Percentiles rank a stretch among this genome's conserved stretches.
Evolutionary conservation across 2,329 filamentous ascomycete genomes (phyloP).

Genomic region (Fusarium poae): DNA sequence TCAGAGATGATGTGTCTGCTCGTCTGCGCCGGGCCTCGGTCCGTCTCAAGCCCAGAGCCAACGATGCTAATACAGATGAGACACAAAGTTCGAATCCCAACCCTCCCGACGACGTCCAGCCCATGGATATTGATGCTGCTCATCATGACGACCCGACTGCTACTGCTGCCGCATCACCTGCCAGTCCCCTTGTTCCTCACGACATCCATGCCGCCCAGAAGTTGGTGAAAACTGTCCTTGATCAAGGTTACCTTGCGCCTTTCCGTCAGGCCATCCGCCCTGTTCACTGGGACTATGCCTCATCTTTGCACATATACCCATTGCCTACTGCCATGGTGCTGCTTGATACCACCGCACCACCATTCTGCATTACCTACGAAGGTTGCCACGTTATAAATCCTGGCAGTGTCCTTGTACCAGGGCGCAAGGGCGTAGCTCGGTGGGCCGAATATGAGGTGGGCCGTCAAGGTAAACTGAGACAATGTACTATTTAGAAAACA

Average conservation of each 20-base stretch:
- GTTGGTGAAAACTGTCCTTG: slow-evolving; percentile 90
- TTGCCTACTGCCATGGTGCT: slow-evolving; percentile 86
- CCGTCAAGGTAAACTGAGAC: slow-evolving; percentile 71
- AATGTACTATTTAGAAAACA: slow-evolving; percentile 67
- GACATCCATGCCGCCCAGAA: slow-evolving; percentile 75
- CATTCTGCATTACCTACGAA: slow-evolving; percentile 92
- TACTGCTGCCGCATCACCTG: slow-evolving; percentile 49
- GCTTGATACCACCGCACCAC: slow-evolving; percentile 82
- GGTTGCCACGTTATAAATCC: slow-evolving; percentile 97
- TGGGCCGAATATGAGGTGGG: slow-evolving; percentile 91
- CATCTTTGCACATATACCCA: slow-evolving; percentile 84
- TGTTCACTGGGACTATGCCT: slow-evolving; percentile 89
- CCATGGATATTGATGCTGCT: slow-evolving; percentile 59
- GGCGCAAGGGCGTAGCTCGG: slow-evolving; percentile 75
- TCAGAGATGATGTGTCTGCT: slow-evolving; percentile 87
- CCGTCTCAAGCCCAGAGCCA: slow-evolving; percentile 67
- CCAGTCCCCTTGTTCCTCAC: slow-evolving; percentile 58
- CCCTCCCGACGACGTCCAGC: slow-evolving; percentile 35
- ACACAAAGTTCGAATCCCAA: slow-evolving; percentile 25
- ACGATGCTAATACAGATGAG: slow-evolving; percentile 54
- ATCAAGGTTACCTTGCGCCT: slow-evolving; percentile 89
- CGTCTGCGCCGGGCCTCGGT: slow-evolving; percentile 83
- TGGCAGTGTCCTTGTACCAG: slow-evolving; percentile 78
- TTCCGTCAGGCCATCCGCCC: slow-evolving; percentile 85
- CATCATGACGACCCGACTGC: slow-evolving; percentile 38